Base-by-base conservation (phyloP, 805 yeast genomes). In the Nakazawaea ambrosiae region DNA sequence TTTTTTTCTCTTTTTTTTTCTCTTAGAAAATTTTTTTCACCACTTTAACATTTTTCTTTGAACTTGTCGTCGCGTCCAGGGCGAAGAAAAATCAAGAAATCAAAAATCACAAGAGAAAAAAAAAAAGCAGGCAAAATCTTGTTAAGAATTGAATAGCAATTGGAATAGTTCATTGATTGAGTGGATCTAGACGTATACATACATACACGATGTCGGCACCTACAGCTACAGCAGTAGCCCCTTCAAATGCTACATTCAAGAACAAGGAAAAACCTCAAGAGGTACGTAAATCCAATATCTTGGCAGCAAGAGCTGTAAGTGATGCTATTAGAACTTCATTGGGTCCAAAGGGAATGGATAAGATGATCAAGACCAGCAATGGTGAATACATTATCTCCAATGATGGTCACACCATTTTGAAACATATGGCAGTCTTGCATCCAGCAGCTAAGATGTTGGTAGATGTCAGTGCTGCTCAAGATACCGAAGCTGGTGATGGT, bases 291-390 rank as follows among this genome's bases (percentile, higher is more conserved):
- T 76, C 89, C 37, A 88, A 88, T 57, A 87, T 89, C 48, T 69
- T 82, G 45, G 96, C 96, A 3, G 97, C 96, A 5, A 70, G 90
- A 51, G 95, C 96, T 5, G 96, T 88, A 19, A 88, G 95, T 3
- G 96, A 88, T 60, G 96, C 96, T 33, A 85, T 88, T 51, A 75
- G 96, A 60, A 89, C 97, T 5, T 82, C 97, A 12, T 67, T 92
- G 42, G 99, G 99, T 16, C 99, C 99, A 40, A 90, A 88, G 61
- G 99, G 99, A 44, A 92, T 92, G 98, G 99, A 92, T 61, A 92
- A 92, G 68, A 90, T 92, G 97, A 87, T 86, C 65, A 87, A 87
- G 63, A 89, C 97, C 15, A 81, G 89, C 35, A 75, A 73, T 41
- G 97, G 97, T 27, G 88, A 92, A 55, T 84, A 90, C 50, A 81